A percentile compares a stretch with the other conserved stretches of the same genome.
These are phyloP conservation scores for Effrenium voratum DNA, from an alignment of 73 alveolate species.

Conservation along the genomic window DNA sequence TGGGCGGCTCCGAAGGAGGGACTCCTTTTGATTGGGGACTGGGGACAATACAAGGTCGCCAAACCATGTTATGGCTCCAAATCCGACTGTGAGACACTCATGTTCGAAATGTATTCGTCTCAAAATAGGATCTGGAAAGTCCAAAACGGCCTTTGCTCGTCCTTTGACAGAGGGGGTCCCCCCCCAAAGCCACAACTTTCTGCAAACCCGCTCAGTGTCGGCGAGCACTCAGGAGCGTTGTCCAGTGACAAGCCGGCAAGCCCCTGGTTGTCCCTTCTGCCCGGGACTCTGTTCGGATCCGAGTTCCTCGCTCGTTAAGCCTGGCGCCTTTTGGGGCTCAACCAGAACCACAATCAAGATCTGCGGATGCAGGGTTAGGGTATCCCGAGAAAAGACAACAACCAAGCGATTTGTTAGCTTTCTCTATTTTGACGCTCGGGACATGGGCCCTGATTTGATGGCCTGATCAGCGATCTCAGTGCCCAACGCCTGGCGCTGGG, in stretches of 20 bases:
- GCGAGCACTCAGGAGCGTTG: background rate
- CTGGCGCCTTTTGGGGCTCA: background rate
- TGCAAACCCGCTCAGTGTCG: background rate
- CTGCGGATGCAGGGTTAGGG: background rate
- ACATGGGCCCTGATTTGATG: too few species aligned
- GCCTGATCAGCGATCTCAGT: too few species aligned
- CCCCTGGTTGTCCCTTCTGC: slow-evolving; percentile 71
- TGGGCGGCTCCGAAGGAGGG: too few species aligned
- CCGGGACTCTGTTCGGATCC: background rate
- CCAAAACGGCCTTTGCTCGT: background rate
- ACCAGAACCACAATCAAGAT: background rate
- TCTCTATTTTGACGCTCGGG: background rate
- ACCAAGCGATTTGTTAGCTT: background rate
- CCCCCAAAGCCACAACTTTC: too few species aligned
- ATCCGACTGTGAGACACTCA: background rate
- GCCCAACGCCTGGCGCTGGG: too few species aligned
- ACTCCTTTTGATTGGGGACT: too few species aligned
- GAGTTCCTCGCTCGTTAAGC: background rate
- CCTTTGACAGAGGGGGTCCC: too few species aligned
- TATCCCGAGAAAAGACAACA: background rate
- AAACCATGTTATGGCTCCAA: too few species aligned
- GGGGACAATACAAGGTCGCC: background rate
- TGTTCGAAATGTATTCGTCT: background rate
- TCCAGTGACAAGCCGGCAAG: slow-evolving; percentile 58
- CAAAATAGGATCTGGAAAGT: background rate